These are phyloP conservation scores for Calocybe gambosa DNA, from an alignment of 1,284 basidiomycete genomes.

Conservation along the genomic window DNA sequence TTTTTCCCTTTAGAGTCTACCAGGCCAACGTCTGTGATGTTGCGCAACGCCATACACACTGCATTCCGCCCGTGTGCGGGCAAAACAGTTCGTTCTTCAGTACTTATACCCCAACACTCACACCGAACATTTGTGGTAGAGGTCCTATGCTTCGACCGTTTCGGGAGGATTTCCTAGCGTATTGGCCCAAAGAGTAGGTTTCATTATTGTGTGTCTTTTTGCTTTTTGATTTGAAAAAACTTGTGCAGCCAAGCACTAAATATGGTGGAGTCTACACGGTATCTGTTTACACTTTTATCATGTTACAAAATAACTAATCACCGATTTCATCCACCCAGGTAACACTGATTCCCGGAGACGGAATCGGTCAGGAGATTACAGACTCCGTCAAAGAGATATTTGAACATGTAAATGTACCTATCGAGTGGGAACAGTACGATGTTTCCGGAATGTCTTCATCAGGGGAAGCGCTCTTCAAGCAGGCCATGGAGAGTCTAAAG, in stretches of 20 bases:
- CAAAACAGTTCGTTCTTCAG: constrained; percentile 41
- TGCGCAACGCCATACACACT: constrained; percentile 60
- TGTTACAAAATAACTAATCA: constrained; percentile 10
- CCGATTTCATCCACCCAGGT: constrained; percentile 47
- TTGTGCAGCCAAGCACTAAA: constrained; percentile 75
- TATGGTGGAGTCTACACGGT: constrained; percentile 93
- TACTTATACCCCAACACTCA: constrained; percentile 5
- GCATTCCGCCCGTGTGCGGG: constrained; percentile 46
- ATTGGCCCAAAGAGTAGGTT: constrained; percentile 53
- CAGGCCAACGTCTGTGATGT: constrained; percentile 41
- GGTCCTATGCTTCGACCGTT: constrained; percentile 67
- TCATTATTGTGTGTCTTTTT: background rate
- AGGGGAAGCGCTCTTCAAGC: constrained; percentile 93
- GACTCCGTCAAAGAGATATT: constrained; percentile 99
- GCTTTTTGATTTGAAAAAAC: background rate
- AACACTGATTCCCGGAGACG: constrained; percentile 93
- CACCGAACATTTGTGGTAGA: constrained; percentile 31
- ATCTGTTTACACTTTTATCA: constrained; percentile 24
- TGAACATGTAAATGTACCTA: constrained; percentile 94
- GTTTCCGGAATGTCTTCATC: constrained; percentile 95
- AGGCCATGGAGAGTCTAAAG: constrained; percentile 95
- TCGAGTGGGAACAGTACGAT: constrained; percentile 99
- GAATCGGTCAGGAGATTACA: constrained; percentile 96
- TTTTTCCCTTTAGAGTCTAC: constrained; percentile 15
- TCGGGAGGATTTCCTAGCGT: constrained; percentile 77